These are phyloP conservation scores for Aquilaria malaccensis DNA, from an alignment of 345 rosid genomes.

Conservation along the genomic window DNA sequence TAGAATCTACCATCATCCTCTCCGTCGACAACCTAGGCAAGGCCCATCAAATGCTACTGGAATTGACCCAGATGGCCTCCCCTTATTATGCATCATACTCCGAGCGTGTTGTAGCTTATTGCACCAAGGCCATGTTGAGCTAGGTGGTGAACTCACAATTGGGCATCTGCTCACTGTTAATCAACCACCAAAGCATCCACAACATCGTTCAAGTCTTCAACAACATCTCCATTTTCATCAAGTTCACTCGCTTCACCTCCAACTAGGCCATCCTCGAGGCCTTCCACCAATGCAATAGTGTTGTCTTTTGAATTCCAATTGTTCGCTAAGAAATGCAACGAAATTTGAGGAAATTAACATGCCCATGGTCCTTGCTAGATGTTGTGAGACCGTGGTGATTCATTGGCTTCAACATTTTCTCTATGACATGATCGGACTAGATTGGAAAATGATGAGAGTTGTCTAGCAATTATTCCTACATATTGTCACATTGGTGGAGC, in stretches of 20 bases:
- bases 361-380: constrained; percentile 20
- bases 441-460: constrained; percentile 46
- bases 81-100: constrained; percentile 56
- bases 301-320: constrained; percentile 66
- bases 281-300: constrained; percentile 39
- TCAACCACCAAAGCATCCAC: constrained; percentile 31
- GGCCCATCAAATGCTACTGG: constrained; percentile 53
- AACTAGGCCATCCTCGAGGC: constrained; percentile 72
- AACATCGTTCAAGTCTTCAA: constrained; percentile 47
- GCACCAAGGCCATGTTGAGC: constrained; percentile 55
- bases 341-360: constrained; percentile 48
- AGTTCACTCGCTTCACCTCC: constrained; percentile 64
- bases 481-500: constrained; percentile 53
- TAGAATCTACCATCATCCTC: constrained; percentile 56
- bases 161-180: constrained; percentile 48
- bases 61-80: constrained; percentile 66
- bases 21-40: constrained; percentile 59
- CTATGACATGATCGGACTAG: constrained; percentile 55
- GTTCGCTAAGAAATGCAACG: constrained; percentile 14
- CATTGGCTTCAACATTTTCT: constrained; percentile 68
- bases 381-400: constrained; percentile 47
- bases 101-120: constrained; percentile 60
- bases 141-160: constrained; percentile 63
- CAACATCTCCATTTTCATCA: constrained; percentile 54
- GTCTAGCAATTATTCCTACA: constrained; percentile 36